These are phyloP conservation scores for Paracamarosporium sp. DNA, from an alignment of 2,329 filamentous ascomycete genomes.

Conservation along the genomic window DNA sequence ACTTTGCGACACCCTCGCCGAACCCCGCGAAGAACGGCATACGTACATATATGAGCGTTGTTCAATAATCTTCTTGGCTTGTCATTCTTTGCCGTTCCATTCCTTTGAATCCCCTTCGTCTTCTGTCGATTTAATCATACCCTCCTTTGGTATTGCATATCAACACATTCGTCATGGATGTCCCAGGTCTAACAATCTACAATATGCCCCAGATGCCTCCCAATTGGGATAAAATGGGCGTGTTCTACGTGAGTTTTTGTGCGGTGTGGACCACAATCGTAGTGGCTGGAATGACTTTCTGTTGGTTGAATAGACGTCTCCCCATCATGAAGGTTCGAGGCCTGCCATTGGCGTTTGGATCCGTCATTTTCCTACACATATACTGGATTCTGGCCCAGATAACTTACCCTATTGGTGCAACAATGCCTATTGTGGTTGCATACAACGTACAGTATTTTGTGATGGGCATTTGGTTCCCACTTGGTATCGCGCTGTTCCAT, in stretches of 20 bases:
- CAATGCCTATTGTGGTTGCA: conserved; percentile 20
- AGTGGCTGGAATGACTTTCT: conserved; percentile 21
- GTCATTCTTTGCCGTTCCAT: too few relatives aligned
- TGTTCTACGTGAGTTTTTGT: conserved; percentile 22
- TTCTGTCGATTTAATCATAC: background rate
- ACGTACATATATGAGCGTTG: background rate
- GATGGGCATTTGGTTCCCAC: conserved; percentile 26
- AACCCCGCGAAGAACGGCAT: background rate
- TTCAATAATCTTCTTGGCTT: background rate
- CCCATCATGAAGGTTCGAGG: conserved; percentile 22
- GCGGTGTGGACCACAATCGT: conserved; percentile 23
- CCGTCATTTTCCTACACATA: conserved; percentile 21
- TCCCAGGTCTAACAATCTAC: conserved; percentile 16
- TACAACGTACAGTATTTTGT: conserved; percentile 24
- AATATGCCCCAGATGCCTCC: conserved; percentile 18
- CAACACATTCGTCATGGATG: background rate
- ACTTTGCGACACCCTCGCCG: background rate
- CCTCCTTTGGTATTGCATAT: background rate
- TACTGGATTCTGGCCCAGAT: conserved; percentile 26
- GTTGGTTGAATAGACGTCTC: conserved; percentile 20
- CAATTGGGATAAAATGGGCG: conserved; percentile 20
- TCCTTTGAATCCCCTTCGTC: background rate
- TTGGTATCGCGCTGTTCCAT: conserved; percentile 28
- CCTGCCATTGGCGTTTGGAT: conserved; percentile 19
- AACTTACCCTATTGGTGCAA: conserved; percentile 18